These are phyloP conservation scores for Solanum chmielewskii DNA, from an alignment of 257 asterid species.

Conservation along the genomic window DNA sequence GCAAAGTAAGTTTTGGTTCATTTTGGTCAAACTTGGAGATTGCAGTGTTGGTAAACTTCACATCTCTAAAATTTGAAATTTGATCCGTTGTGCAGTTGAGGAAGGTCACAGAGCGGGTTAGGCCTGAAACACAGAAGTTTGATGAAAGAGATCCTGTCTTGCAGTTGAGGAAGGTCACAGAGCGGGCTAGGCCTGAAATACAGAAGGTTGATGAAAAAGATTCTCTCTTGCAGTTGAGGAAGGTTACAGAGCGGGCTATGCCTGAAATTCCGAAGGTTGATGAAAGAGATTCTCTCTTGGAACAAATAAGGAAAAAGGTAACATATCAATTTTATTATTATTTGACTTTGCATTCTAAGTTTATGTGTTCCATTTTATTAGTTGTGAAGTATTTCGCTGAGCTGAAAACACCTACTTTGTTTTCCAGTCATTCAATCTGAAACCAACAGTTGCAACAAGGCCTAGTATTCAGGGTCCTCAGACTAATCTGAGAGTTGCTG, in stretches of 20 bases:
- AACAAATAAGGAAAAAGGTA: slow-evolving; percentile 86
- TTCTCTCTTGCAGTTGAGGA: slow-evolving; percentile 25
- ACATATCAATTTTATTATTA: neutral
- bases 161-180: slow-evolving; percentile 29
- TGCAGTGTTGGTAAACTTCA: neutral
- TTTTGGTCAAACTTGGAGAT: neutral
- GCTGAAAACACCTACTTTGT: slow-evolving; percentile 13
- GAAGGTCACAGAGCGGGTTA: slow-evolving; percentile 53
- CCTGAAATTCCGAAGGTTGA: slow-evolving; percentile 43
- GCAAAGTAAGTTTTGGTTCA: slow-evolving; percentile 45
- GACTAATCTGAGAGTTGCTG: slow-evolving; percentile 72
- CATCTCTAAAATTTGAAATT: slow-evolving; percentile 12
- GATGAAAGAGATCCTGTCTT: slow-evolving; percentile 67
- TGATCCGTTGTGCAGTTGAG: slow-evolving; percentile 36
- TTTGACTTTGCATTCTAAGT: neutral
- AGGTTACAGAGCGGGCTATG: slow-evolving; percentile 47
- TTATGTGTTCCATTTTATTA: neutral
- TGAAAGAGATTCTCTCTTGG: slow-evolving; percentile 43
- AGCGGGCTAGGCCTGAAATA: slow-evolving; percentile 30
- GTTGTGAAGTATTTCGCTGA: neutral
- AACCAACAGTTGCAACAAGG: slow-evolving; percentile 52
- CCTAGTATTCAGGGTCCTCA: slow-evolving; percentile 65
- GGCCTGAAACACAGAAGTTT: slow-evolving; percentile 37
- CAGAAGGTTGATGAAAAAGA: slow-evolving; percentile 29
- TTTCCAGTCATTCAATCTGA: slow-evolving; percentile 78